Base-by-base conservation (phyloP, 164 flowering plant species). In the Brasenia schreberi region DNA sequence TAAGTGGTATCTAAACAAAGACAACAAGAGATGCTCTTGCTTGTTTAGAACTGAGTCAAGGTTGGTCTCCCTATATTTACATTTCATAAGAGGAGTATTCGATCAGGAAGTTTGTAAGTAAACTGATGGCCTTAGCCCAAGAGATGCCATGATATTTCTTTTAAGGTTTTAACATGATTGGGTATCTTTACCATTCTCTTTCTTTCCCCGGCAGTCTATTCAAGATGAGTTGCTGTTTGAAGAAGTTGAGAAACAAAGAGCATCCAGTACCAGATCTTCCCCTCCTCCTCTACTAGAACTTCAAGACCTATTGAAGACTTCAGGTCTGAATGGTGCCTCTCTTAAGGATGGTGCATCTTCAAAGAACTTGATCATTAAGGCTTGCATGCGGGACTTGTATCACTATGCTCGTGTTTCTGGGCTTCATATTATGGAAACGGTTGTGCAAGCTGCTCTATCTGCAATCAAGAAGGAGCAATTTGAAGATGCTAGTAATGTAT, bases 331-430 rank as follows among this genome's bases (percentile, higher is more conserved):
- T 53, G 42, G 71, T 58, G 79, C 76, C 61, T 42, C 66, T 42
- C 62, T 71, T 66, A 64, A 59, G 42, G 69, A 73, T 69, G 77
- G 71, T 6, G 27, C 68, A 42, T 67, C 71, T n/a, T 64, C 72
- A 23, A 53, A 67, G 65, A 77, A 70, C 58, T 62, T 18, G 75
- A 88, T 72, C 5, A 68, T 84, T 64, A 69, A 58, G 70, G 72
- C 80, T 68, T 95, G 96, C 81, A 69, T 75, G 82, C 79, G 92
- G 78, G 97, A 95, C 64, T 74, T 92, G 86, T 95, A 80, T 72
- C 97, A 95, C 75, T 89, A 82, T 81, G 87, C 89, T 72, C 99
- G 99, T 77, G 85, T 95, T 68, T 81, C 85, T 77, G 90, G 96
- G 66, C 66, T 80, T 64, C 97, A 95, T 80, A 70, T 77, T 9